Evolutionary conservation across 257 asterid species (phyloP), one percentile per base, ranked within the genome.

Genomic region (Petrea volubilis): DNA sequence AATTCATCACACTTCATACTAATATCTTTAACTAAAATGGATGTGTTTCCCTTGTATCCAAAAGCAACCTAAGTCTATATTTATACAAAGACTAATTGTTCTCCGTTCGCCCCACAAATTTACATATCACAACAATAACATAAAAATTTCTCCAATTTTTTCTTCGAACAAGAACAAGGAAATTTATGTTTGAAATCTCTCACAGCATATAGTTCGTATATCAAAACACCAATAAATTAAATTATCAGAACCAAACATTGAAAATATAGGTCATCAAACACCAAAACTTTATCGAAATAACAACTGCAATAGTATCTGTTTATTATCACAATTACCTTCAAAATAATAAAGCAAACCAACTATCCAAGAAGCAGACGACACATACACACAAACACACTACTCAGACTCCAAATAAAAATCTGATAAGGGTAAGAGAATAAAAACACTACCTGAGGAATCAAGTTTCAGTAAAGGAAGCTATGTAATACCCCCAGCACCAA

Each of bases 361-460:
- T 46, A 15, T 46, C 17, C 52, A 15, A 13, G 18, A 46, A 46
- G 5, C 23, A 14, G 23, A 51, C 2, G 2, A 56, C 0, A 14
- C 27, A 56, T 6, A 8, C 61, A 34, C 46, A 59, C 7, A 29
- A 29, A 31, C 24, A 17, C 31, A n/a, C 31, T 23, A 44, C 7
- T 44, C 25, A 9, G n/a, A 64, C 33, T 12, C 61, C 12, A 6
- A n/a, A 51, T 3, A 29, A 38, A 13, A 1, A 15, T 50, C 14
- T 14, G 23, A 67, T 7, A 23, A 72, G 18, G 60, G 5, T 47
- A 68, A 38, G 0, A 23, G 13, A 14, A 72, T 18, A 68, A 14
- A 15, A 68, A 38, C 0, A 34, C 9, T 60, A 68, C 79, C 75
- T 51, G 75, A 17, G 14, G 27, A 41, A 36, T 74, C 23, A 28